A percentile compares a stretch with the other conserved stretches of the same genome.
Evolutionary conservation across 768 basidiomycete genomes (phyloP).

Genomic region (Coprinopsis sp.): DNA sequence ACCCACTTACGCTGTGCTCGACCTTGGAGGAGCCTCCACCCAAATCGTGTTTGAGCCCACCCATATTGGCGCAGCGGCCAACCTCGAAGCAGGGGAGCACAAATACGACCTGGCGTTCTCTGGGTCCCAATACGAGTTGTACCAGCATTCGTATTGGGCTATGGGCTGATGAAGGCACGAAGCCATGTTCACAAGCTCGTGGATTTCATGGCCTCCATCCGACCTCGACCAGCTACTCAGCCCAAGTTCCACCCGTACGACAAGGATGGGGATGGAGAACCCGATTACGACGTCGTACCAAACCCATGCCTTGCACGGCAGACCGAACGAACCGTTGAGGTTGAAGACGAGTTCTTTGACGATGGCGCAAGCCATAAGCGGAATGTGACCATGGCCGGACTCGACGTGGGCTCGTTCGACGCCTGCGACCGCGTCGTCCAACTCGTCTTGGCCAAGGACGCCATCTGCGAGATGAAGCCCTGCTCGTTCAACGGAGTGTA

Average conservation of each 20-base stretch:
- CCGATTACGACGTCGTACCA: conserved; percentile 2
- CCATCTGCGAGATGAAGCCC: conserved; percentile 88
- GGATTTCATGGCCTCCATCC: conserved; percentile 70
- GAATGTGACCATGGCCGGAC: conserved; percentile 84
- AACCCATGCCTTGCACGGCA: conserved; percentile 46
- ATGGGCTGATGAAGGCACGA: conserved; percentile 88
- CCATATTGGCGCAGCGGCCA: conserved; percentile 26
- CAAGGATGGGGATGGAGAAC: conserved; percentile 8
- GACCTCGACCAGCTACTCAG: conserved; percentile 12
- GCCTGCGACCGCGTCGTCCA: conserved; percentile 81
- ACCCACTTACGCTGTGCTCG: conserved; percentile 80
- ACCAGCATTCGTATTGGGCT: conserved; percentile 98
- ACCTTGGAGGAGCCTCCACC: conserved; percentile 94
- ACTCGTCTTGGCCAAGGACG: conserved; percentile 91
- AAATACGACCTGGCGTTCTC: conserved; percentile 81
- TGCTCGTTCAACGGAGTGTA: conserved; percentile 98
- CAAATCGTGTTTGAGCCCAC: conserved; percentile 94
- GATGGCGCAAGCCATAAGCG: conserved; percentile 26
- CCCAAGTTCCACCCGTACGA: conserved; percentile 18
- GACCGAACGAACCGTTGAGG: conserved; percentile 56
- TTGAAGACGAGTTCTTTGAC: conserved; percentile 41
- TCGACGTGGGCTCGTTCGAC: conserved; percentile 76
- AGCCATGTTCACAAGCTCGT: conserved; percentile 83
- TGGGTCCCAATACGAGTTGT: conserved; percentile 66
- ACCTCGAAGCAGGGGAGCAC: conserved; percentile 77